A percentile compares a stretch with the other conserved stretches of the same genome.
These are phyloP conservation scores for Globisporangium acanthophoron DNA, from an alignment of 352 stramenopile genomes.

Conservation along the genomic window DNA sequence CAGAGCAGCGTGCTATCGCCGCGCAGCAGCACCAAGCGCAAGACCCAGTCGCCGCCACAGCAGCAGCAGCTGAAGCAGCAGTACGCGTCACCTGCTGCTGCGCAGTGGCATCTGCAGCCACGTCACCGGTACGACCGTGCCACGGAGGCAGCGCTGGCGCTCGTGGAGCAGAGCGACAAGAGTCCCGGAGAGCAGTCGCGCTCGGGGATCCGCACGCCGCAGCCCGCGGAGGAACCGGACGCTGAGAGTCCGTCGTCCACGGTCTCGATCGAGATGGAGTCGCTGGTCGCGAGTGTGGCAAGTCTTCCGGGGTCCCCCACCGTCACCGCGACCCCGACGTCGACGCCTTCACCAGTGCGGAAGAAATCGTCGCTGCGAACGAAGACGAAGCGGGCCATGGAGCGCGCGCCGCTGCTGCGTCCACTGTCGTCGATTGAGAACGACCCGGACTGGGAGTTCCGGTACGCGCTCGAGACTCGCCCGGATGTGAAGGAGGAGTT, in stretches of 20 bases:
- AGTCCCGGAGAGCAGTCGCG: slow-evolving; percentile 7
- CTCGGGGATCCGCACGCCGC: slow-evolving; percentile 13
- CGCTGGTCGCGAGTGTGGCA: slow-evolving; percentile 7
- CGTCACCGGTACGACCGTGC: slow-evolving; percentile 15
- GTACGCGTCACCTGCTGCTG: background rate
- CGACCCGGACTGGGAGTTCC: slow-evolving; percentile 25
- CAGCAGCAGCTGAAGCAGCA: background rate
- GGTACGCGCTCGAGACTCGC: slow-evolving; percentile 11
- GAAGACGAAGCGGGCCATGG: slow-evolving; percentile 23
- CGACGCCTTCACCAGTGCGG: slow-evolving; percentile 4
- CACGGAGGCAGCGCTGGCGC: background rate
- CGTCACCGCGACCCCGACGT: slow-evolving; percentile 5
- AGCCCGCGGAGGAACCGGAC: slow-evolving; percentile 40
- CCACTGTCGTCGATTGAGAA: slow-evolving; percentile 17
- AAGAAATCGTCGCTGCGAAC: slow-evolving; percentile 9
- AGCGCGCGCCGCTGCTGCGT: slow-evolving; percentile 35
- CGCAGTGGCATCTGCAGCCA: slow-evolving; percentile 10
- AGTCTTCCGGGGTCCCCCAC: background rate
- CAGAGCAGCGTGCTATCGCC: slow-evolving; percentile 26
- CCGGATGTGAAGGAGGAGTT: slow-evolving; percentile 29
- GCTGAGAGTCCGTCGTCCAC: slow-evolving; percentile 29
- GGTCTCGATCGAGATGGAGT: slow-evolving; percentile 25
- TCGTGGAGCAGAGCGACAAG: background rate
- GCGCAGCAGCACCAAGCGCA: slow-evolving; percentile 19
- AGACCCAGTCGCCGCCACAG: background rate